A percentile compares a stretch with the other conserved stretches of the same genome.
phyloP scores from a whole-genome alignment of 441 rosid genomes.

The Corymbia citriodora region DNA sequence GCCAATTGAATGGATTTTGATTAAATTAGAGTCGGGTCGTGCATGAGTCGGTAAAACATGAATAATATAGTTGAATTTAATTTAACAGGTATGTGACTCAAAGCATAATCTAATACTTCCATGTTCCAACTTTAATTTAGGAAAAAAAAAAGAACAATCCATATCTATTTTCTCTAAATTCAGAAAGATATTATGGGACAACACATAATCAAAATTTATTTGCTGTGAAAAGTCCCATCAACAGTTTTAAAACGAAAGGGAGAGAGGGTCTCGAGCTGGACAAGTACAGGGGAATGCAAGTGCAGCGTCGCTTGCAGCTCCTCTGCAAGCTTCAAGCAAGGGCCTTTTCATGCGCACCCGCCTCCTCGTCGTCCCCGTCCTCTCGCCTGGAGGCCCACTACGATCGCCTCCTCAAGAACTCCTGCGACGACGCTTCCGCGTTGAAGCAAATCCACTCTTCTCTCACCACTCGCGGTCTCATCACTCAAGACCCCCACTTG shows the following conservation, averaged over 20 bases:
- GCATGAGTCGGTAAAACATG: background rate
- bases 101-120: background rate
- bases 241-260: background rate
- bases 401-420: conserved; percentile 17
- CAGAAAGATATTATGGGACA: fast-evolving
- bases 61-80: background rate
- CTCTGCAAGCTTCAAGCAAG: background rate
- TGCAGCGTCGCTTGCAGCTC: background rate
- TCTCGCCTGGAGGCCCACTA: conserved; percentile 5
- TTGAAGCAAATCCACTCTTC: conserved; percentile 39
- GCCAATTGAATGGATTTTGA: background rate
- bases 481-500: conserved; percentile 26
- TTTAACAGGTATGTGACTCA: background rate
- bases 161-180: background rate
- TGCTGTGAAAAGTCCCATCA: background rate
- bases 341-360: background rate
- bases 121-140: background rate
- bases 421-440: conserved; percentile 18
- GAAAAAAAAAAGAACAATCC: background rate
- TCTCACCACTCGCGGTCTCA: conserved; percentile 23
- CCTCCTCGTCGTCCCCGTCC: background rate
- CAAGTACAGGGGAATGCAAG: background rate
- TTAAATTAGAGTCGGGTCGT: background rate
- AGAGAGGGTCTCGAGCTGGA: fast-evolving
- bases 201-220: background rate